Evolutionary conservation across 805 yeast species (phyloP).

Genomic region (Spathaspora arborariae): DNA sequence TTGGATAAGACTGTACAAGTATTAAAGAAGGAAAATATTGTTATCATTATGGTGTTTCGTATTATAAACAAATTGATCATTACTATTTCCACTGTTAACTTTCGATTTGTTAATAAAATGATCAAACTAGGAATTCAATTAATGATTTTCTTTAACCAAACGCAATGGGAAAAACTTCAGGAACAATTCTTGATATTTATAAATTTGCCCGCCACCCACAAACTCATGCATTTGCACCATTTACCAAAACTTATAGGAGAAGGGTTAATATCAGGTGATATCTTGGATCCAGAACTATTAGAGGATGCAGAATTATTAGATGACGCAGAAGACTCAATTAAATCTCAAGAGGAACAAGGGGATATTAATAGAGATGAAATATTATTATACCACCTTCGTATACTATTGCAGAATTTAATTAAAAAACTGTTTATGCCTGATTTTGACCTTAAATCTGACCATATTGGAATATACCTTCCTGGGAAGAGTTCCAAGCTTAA

Average conservation of each 20-base stretch:
- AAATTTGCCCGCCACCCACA: slow-evolving; percentile 37
- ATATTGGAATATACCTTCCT: slow-evolving; percentile 3
- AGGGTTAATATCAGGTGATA: slow-evolving; percentile 4
- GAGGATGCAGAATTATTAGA: no score
- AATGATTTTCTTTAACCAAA: slow-evolving; percentile 29
- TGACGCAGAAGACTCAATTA: slow-evolving; percentile 2
- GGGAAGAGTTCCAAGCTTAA: neutral
- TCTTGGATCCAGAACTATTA: neutral
- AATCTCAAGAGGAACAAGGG: slow-evolving; percentile 3
- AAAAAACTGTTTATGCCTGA: slow-evolving; percentile 11
- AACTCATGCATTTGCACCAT: slow-evolving; percentile 26
- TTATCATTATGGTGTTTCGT: slow-evolving; percentile 26
- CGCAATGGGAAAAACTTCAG: slow-evolving; percentile 40
- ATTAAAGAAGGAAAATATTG: slow-evolving; percentile 21
- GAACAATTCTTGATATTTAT: slow-evolving; percentile 44
- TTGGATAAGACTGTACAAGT: slow-evolving; percentile 13
- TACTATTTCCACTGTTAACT: slow-evolving; percentile 38
- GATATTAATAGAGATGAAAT: slow-evolving; percentile 6
- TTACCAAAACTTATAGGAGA: slow-evolving; percentile 25
- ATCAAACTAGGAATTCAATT: slow-evolving; percentile 36
- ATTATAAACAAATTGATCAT: slow-evolving; percentile 45
- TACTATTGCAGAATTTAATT: slow-evolving; percentile 21
- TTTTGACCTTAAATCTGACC: slow-evolving; percentile 5
- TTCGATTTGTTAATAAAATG: slow-evolving; percentile 32
- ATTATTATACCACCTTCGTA: slow-evolving; percentile 17